Evolutionary conservation across 768 basidiomycete species (phyloP), one percentile per base, ranked within the genome.

Genomic region (Suillus cothurnatus): DNA sequence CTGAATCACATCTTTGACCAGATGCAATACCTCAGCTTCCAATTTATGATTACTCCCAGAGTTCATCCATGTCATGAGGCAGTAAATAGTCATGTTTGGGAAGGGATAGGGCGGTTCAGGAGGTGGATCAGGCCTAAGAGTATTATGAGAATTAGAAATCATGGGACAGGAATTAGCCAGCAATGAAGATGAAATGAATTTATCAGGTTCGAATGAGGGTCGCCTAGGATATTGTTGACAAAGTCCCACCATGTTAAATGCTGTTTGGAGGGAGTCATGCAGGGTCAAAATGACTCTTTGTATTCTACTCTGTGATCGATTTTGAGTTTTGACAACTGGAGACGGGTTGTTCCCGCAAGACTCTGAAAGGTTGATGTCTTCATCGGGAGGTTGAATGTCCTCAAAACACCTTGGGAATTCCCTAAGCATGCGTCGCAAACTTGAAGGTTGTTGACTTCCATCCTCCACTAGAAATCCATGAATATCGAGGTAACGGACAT

Each of bases 31-130:
- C 6, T 58, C 61, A 8, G 3, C 14, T 17, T 63, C 53, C 11
- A 38, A 66, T 15, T 59, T 66, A 7, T 66, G 62, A 52, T 28
- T 23, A n/a, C 39, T 63, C 8, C 65, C 19, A 1, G 62, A 38
- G 4, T 32, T 26, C 52, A 58, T 63, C 62, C 66, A 66, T 0
- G 57, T 47, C 49, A 66, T 59, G 0, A 66, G 38, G 12, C 12
- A 47, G 47, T 50, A 66, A 7, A 63, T 59, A 8, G 49, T 63
- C 66, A 66, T 66, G 11, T 66, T 66, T 6, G 34, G n/a, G 56
- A 56, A 66, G 0, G 57, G 62, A 47, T 41, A 63, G 1, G 66
- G 66, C 1, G 52, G 59, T 15, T 17, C 19, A 19, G 34, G n/a
- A 45, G 11, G n/a, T 14, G 8, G 11, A 7, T 61, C 23, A 21